Conservation (phyloP, 2,329 filamentous ascomycete genomes). For the Blastomyces gilchristii region DNA sequence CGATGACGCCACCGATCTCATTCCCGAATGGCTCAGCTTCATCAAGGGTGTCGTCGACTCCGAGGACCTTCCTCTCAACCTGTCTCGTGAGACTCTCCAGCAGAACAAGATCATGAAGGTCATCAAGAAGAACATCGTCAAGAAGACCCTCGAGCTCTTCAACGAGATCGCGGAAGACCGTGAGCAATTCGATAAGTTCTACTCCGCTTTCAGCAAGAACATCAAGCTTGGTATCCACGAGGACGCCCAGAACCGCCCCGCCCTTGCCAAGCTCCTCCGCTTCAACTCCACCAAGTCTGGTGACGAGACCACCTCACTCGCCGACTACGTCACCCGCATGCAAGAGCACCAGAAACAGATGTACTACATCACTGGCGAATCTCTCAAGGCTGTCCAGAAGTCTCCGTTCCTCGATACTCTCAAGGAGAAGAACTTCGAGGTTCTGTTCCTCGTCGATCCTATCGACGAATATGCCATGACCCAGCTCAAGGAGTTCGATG, state of each 20-base stretch:
- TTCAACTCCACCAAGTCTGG: constrained; percentile 99
- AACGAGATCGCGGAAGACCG: constrained; percentile 98
- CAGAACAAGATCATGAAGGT: constrained; percentile 99
- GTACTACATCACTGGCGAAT: constrained; percentile 99
- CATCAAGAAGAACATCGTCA: constrained; percentile 99
- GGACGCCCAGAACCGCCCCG: constrained; percentile 90
- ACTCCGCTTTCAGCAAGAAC: constrained; percentile 99
- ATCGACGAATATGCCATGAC: constrained; percentile 99
- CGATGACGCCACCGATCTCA: constrained; percentile 96
- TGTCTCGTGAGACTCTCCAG: constrained; percentile 99
- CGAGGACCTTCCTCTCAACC: constrained; percentile 97
- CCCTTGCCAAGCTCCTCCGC: constrained; percentile 94
- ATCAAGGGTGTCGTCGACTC: constrained; percentile 99
- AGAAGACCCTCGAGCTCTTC: constrained; percentile 99
- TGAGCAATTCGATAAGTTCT: constrained; percentile 99
- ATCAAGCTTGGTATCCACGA: constrained; percentile 99
- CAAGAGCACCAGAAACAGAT: constrained; percentile 99
- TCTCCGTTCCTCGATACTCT: constrained; percentile 98
- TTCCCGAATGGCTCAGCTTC: constrained; percentile 98
- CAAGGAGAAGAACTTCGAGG: constrained; percentile 98
- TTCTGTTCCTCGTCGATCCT: constrained; percentile 97
- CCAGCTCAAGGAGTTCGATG: constrained; percentile 99
- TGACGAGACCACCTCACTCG: constrained; percentile 86
- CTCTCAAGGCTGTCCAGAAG: constrained; percentile 93
- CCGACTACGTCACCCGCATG: constrained; percentile 99